A percentile compares a stretch with the other conserved stretches of the same genome.
These are phyloP conservation scores for Aspergillus campestris DNA, from an alignment of 495 filamentous ascomycete genomes.

Conservation along the genomic window DNA sequence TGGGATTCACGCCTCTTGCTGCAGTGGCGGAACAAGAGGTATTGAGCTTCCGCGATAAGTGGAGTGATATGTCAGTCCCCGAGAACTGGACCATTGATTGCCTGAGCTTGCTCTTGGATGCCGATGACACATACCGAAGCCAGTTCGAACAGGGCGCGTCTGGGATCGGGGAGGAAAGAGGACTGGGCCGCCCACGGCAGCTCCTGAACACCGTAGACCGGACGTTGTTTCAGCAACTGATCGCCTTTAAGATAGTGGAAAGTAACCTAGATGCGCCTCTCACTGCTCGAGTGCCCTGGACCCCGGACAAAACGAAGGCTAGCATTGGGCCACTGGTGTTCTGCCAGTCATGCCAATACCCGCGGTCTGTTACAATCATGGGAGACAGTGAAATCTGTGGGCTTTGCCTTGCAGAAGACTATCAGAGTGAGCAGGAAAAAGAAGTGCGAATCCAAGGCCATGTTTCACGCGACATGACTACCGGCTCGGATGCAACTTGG, in stretches of 20 bases:
- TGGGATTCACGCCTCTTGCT: slow-evolving; percentile 31
- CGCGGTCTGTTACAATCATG: slow-evolving; percentile 41
- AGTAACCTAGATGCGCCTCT: slow-evolving; percentile 31
- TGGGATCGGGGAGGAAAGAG: background rate
- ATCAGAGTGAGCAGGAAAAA: slow-evolving; percentile 3
- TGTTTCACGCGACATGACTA: slow-evolving; percentile 19
- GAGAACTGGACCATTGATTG: slow-evolving; percentile 40
- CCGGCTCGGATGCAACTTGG: slow-evolving; percentile 23
- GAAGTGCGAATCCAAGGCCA: slow-evolving; percentile 5
- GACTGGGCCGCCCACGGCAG: background rate
- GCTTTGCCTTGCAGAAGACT: slow-evolving; percentile 15
- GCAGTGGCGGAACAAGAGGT: slow-evolving; percentile 30
- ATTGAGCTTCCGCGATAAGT: slow-evolving; percentile 22
- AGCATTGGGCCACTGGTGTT: slow-evolving; percentile 26
- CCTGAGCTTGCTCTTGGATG: slow-evolving; percentile 33
- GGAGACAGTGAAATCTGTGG: slow-evolving; percentile 26
- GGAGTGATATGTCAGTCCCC: slow-evolving; percentile 34
- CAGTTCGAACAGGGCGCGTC: background rate
- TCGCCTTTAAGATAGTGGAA: slow-evolving; percentile 41
- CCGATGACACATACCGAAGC: slow-evolving; percentile 26
- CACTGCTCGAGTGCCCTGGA: slow-evolving; percentile 28
- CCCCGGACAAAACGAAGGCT: slow-evolving; percentile 27
- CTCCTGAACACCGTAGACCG: slow-evolving; percentile 23
- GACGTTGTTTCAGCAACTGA: slow-evolving; percentile 28
- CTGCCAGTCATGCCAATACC: slow-evolving; percentile 33